phyloP scores from a whole-genome alignment of 139 green algal genomes.

The Chlamydomonas schloesseri region DNA sequence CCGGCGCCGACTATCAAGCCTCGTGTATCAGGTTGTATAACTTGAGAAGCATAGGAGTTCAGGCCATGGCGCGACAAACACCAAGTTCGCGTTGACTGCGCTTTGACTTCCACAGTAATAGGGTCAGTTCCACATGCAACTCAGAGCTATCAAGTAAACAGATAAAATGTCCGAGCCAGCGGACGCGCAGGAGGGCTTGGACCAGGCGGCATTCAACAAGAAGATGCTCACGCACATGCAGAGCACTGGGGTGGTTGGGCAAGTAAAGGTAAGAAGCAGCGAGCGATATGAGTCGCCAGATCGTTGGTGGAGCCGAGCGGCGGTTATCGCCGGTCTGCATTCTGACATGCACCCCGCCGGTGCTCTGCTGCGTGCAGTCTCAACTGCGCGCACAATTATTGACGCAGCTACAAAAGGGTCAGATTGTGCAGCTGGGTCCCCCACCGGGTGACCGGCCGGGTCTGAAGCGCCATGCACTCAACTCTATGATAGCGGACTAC shows the following conservation, averaged over 20 bases:
- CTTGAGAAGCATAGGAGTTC: too few relatives aligned
- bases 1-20: too few relatives aligned
- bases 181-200: background rate
- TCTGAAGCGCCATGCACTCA: slow-evolving; percentile 55
- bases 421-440: slow-evolving; percentile 39
- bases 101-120: too few relatives aligned
- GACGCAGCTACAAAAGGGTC: slow-evolving; percentile 52
- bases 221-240: slow-evolving; percentile 60
- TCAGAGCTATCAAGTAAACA: too few relatives aligned
- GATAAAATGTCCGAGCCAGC: slow-evolving; percentile 4
- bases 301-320: background rate
- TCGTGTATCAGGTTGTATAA: too few relatives aligned
- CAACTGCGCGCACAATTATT: slow-evolving; percentile 65
- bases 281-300: background rate
- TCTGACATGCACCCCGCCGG: background rate
- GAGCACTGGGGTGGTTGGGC: slow-evolving; percentile 52
- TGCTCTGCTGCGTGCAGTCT: slow-evolving; percentile 27
- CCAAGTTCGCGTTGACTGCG: too few relatives aligned
- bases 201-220: slow-evolving; percentile 54
- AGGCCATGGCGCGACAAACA: too few relatives aligned
- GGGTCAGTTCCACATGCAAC: too few relatives aligned
- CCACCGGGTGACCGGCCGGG: slow-evolving; percentile 31
- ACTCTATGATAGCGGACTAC: slow-evolving; percentile 70
- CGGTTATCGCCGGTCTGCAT: background rate
- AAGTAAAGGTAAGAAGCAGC: slow-evolving; percentile 68